phyloP scores from a whole-genome alignment of 208 protist species.

The Wallacemonas rigidus region DNA sequence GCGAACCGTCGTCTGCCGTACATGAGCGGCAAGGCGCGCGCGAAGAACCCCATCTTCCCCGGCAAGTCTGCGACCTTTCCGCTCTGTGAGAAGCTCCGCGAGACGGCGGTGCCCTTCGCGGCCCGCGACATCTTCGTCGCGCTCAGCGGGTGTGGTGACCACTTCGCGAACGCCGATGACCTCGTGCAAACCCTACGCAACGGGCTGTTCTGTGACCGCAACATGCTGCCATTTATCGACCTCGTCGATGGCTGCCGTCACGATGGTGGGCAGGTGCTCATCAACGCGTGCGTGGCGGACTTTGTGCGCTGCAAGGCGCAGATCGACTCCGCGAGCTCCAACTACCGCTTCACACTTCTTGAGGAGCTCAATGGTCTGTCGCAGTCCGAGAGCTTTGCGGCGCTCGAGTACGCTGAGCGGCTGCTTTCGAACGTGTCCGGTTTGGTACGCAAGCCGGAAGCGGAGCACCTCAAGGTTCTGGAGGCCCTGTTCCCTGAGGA shows the following conservation, averaged over 20 bases:
- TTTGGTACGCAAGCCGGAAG: constrained; percentile 45
- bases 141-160: constrained; percentile 83
- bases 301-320: constrained; percentile 85
- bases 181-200: constrained; percentile 79
- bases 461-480: constrained; percentile 57
- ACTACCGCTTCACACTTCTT: constrained; percentile 85
- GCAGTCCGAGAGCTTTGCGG: constrained; percentile 81
- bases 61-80: constrained; percentile 33
- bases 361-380: constrained; percentile 90
- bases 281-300: constrained; percentile 86
- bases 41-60: constrained; percentile 68
- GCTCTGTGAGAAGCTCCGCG: constrained; percentile 52
- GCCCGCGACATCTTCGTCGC: constrained; percentile 85
- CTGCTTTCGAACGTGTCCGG: constrained; percentile 78
- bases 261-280: constrained; percentile 82
- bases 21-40: constrained; percentile 59
- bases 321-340: constrained; percentile 73
- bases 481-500: constrained; percentile 67
- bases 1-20: constrained; percentile 61
- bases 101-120: constrained; percentile 57
- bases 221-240: constrained; percentile 81
- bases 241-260: constrained; percentile 82
- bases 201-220: constrained; percentile 82
- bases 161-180: constrained; percentile 81
- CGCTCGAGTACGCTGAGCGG: constrained; percentile 75